These are phyloP conservation scores for Blastocystis sp. DNA, from an alignment of 352 stramenopile species.

Conservation along the genomic window DNA sequence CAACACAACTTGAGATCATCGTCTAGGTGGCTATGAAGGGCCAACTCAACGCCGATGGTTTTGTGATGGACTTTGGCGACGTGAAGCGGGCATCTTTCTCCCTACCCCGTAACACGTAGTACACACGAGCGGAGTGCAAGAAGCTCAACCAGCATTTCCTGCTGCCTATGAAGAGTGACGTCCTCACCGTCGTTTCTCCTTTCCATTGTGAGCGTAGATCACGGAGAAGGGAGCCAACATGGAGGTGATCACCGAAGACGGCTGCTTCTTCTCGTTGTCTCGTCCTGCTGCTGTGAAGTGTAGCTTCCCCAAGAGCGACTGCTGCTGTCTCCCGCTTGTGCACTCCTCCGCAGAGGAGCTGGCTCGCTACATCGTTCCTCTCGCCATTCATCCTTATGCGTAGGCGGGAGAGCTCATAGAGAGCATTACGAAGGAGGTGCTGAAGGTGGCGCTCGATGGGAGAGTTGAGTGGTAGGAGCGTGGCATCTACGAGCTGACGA, in stretches of 20 bases:
- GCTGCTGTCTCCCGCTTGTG: conserved; percentile 56
- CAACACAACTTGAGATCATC: background rate
- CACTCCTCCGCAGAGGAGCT: conserved; percentile 64
- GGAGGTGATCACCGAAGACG: conserved; percentile 44
- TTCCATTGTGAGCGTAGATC: background rate
- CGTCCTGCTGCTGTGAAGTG: background rate
- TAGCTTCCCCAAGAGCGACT: conserved; percentile 58
- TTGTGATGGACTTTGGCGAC: conserved; percentile 66
- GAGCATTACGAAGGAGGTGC: background rate
- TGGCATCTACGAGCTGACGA: conserved; percentile 54
- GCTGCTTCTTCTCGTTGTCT: conserved; percentile 26
- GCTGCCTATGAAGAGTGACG: conserved; percentile 64
- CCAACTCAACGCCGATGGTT: conserved; percentile 56
- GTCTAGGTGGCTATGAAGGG: conserved; percentile 59
- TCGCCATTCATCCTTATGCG: background rate
- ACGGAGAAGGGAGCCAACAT: conserved; percentile 47
- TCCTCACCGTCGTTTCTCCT: background rate
- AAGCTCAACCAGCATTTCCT: conserved; percentile 67
- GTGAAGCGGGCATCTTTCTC: background rate
- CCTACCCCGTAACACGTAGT: background rate
- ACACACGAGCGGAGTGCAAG: conserved; percentile 38
- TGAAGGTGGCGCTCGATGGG: background rate
- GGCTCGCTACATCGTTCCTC: conserved; percentile 22
- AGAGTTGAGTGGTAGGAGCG: background rate
- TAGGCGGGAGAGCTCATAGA: conserved; percentile 58